phyloP scores from a whole-genome alignment of 345 rosid species.

The Raphanus raphanistrum region DNA sequence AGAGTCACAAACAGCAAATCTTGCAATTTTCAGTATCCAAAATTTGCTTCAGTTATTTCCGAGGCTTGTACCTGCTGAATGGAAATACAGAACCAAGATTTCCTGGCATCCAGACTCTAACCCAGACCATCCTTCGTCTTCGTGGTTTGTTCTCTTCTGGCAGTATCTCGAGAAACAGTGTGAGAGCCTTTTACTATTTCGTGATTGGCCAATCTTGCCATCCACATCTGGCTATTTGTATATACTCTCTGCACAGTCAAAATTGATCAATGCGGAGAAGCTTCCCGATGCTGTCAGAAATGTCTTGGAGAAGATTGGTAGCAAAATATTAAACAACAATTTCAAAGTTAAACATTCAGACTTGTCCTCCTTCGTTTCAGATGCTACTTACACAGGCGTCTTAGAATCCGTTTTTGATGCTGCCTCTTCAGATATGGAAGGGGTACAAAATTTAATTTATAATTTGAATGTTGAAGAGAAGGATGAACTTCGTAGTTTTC shows the following conservation, averaged over 20 bases:
- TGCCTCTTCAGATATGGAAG: conserved; percentile 47
- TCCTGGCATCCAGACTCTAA: conserved; percentile 65
- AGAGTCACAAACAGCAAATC: conserved; percentile 62
- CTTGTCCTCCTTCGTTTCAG: conserved; percentile 64
- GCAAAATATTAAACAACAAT: conserved; percentile 67
- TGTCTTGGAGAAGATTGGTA: conserved; percentile 73
- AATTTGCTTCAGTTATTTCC: conserved; percentile 63
- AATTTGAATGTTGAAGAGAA: conserved; percentile 62
- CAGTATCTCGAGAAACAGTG: conserved; percentile 63
- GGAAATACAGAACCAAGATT: conserved; percentile 72
- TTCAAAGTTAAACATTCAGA: conserved; percentile 69
- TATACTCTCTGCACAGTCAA: conserved; percentile 73
- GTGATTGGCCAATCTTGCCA: conserved; percentile 96
- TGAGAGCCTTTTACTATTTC: conserved; percentile 61
- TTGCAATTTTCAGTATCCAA: conserved; percentile 53
- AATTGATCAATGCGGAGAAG: conserved; percentile 61
- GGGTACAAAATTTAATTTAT: conserved; percentile 38
- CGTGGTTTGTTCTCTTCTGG: conserved; percentile 92
- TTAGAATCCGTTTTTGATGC: conserved; percentile 69
- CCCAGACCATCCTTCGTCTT: conserved; percentile 60
- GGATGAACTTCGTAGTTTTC: conserved; percentile 72
- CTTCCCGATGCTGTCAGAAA: conserved; percentile 60
- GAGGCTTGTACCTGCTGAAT: conserved; percentile 78
- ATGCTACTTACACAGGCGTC: conserved; percentile 64
- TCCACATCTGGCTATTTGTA: conserved; percentile 71